Conservation (phyloP, 2,329 filamentous ascomycete genomes). For the Trichoderma atrobrunneum region DNA sequence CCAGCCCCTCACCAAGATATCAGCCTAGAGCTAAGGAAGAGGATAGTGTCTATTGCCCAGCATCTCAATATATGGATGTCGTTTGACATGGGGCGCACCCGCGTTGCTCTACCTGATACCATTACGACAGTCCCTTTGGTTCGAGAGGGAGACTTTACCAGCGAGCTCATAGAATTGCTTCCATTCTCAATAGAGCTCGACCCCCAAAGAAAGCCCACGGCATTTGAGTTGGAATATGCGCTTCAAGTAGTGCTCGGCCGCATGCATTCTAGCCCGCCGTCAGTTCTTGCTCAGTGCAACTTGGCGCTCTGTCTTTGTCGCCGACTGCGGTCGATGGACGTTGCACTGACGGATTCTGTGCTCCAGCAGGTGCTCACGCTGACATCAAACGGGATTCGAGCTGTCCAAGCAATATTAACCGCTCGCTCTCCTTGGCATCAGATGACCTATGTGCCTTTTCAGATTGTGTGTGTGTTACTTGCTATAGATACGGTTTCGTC, state of each 20-base stretch:
- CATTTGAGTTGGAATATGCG: neutral
- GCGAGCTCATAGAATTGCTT: slow-evolving; percentile 3
- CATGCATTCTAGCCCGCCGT: neutral
- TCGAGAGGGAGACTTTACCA: neutral
- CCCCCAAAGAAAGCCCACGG: neutral
- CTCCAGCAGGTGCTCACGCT: neutral
- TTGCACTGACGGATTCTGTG: neutral
- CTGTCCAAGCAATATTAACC: neutral
- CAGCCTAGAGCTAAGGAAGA: neutral
- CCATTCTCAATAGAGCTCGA: slow-evolving; percentile 2
- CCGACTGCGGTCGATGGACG: neutral
- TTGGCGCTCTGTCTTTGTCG: slow-evolving; percentile 4
- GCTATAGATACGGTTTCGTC: slow-evolving; percentile 10
- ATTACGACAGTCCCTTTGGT: neutral
- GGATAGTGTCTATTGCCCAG: neutral
- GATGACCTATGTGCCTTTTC: slow-evolving; percentile 1
- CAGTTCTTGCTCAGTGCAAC: slow-evolving; percentile 6
- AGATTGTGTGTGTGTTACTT: slow-evolving; percentile 4
- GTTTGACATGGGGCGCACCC: slow-evolving; percentile 6
- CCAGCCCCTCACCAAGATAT: neutral
- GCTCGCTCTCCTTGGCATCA: slow-evolving; percentile 8
- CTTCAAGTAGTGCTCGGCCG: neutral
- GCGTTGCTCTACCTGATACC: neutral
- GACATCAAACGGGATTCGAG: neutral
- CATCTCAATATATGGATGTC: slow-evolving; percentile 14